Conservation (phyloP, 257 asterid genomes). For the Eucommia ulmoides region DNA sequence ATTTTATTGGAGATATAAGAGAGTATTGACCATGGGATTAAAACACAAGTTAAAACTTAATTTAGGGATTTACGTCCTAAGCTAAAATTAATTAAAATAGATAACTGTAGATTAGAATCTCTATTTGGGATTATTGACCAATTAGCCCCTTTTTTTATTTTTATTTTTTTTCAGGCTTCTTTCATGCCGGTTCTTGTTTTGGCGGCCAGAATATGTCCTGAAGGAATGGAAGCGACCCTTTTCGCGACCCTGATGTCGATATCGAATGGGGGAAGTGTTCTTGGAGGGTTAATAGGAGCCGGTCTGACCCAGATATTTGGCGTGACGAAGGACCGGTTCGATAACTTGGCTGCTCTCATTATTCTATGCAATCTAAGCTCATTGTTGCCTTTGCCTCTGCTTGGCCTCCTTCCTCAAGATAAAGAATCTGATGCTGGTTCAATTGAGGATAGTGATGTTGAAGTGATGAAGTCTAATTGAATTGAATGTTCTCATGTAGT, state of each 20-base stretch:
- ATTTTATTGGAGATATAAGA: too few relatives aligned
- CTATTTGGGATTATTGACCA: too few relatives aligned
- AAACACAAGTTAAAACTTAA: too few relatives aligned
- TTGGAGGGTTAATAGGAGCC: constrained; percentile 91
- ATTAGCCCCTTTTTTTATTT: too few relatives aligned
- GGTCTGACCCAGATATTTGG: constrained; percentile 81
- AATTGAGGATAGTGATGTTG: constrained; percentile 35
- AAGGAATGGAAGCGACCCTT: constrained; percentile 22
- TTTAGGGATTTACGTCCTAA: too few relatives aligned
- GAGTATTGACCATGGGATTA: too few relatives aligned
- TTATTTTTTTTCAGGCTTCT: constrained; percentile 58
- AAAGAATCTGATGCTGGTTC: constrained; percentile 23
- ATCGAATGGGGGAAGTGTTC: constrained; percentile 80
- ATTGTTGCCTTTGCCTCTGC: constrained; percentile 77
- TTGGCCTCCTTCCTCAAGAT: constrained; percentile 78
- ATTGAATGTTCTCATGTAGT: too few relatives aligned
- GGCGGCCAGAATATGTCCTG: constrained; percentile 90
- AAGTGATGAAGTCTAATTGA: constrained; percentile 77
- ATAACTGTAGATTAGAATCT: too few relatives aligned
- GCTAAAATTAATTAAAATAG: too few relatives aligned
- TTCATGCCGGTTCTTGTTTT: constrained; percentile 98
- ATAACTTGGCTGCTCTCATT: constrained; percentile 57
- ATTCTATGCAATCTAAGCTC: constrained; percentile 93
- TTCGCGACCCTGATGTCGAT: background rate
- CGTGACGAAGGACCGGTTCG: constrained; percentile 70